A percentile compares a stretch with the other conserved stretches of the same genome.
Evolutionary conservation across 2,329 filamentous ascomycete species (phyloP).

Genomic region (Venturia asperata): DNA sequence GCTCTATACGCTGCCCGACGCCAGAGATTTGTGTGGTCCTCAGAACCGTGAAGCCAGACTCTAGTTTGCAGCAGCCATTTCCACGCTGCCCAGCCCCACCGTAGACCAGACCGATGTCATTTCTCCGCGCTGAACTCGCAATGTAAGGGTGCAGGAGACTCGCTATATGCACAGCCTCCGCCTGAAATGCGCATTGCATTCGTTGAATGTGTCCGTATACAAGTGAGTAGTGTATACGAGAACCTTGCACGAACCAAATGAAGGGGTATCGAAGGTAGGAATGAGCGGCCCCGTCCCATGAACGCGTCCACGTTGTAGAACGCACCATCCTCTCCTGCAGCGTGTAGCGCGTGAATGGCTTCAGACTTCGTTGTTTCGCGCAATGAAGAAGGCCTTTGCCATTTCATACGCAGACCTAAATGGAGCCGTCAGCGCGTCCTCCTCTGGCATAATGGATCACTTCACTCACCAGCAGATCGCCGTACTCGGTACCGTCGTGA

Average conservation of each 20-base stretch:
- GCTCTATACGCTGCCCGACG: conserved; percentile 3
- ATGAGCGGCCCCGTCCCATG: conserved; percentile 1
- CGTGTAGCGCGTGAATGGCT: not conserved
- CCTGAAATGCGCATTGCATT: not conserved
- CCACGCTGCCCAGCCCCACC: not conserved
- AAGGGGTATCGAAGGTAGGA: conserved; percentile 10
- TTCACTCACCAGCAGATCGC: conserved; percentile 87
- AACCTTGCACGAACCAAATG: conserved; percentile 5
- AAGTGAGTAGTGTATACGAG: not conserved
- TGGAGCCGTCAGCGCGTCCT: conserved; percentile 21
- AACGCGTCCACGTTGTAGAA: not conserved
- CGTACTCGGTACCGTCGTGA: conserved; percentile 97
- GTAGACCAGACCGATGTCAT: not conserved
- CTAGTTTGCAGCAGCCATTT: not conserved
- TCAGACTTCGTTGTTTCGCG: conserved; percentile 27
- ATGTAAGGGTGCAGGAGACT: not conserved
- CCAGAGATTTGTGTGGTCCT: not conserved
- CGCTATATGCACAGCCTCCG: not conserved
- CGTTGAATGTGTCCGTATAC: not conserved
- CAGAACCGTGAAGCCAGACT: not conserved
- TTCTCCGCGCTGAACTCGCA: not conserved
- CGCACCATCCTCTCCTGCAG: not conserved
- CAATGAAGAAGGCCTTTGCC: conserved; percentile 61
- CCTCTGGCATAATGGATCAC: not conserved
- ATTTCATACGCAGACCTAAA: conserved; percentile 58